Base-by-base conservation (phyloP, 1,139 yeast genomes). In the Zygosaccharomyces pseudobailii region DNA sequence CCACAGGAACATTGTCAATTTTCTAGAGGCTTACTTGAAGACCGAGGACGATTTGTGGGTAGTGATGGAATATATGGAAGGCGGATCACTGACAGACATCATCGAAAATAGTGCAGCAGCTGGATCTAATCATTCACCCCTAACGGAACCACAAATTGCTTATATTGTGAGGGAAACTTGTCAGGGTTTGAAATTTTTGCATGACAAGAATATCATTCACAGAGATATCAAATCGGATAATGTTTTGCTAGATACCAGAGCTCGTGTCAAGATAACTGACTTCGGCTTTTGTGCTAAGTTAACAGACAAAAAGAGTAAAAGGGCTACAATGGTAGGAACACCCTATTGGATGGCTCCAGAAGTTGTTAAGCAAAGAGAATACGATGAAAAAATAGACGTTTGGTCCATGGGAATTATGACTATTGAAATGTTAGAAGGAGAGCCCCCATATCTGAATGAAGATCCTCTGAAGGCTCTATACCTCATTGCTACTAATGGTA, bases 281-380 rank as follows among this genome's bases (percentile, higher is more conserved):
- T 92, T 92, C 69, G 98, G 98, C 0, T 92, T 92, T 72, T 92
- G 98, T 71, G 98, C 98, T 23, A 89, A 89, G 67, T 75, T 92
- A 57, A 92, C 97, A 2, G 95, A 87, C 54, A 92, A 88, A 65
- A 81, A 94, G 69, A 85, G 85, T 54, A 92, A 92, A 68, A 79
- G 98, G 55, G 97, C 97, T 7, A 92, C 98, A 0, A 89, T 92
- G 97, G 98, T 90, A 4, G 98, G 98, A 34, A 92, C 98, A 0
- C 98, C 98, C 9, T 92, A 92, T 67, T 92, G 98, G 98, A 92
- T 92, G 98, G 98, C 98, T 0, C 98, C 98, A 3, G 98, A 92
- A 70, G 97, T 92, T 42, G 97, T 92, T 45, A 87, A 89, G 68
- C 97, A 90, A 61, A 88, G 89, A 68, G 96, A 89, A 62, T 92